Conservation (phyloP, 805 yeast species). For the Zygoascus bituminiphila region DNA sequence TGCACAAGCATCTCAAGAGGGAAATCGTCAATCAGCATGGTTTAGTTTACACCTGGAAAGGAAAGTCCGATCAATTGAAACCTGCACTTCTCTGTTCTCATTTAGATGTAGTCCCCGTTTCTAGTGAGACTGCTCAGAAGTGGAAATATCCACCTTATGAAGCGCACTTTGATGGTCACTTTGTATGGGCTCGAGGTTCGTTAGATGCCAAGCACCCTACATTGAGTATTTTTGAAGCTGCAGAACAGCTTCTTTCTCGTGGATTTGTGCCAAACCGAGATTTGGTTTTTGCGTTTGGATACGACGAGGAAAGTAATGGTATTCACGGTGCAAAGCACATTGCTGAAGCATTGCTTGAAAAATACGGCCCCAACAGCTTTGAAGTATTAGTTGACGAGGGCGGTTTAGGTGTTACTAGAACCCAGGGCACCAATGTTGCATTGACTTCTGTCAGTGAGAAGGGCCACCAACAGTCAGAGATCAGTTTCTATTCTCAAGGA, state of each 20-base stretch:
- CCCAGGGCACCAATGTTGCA: conserved; percentile 29
- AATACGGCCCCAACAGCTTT: conserved; percentile 52
- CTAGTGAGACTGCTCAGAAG: conserved; percentile 40
- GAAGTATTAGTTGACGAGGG: conserved; percentile 69
- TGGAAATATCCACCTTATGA: conserved; percentile 66
- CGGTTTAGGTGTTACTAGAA: conserved; percentile 27
- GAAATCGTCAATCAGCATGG: conserved; percentile 55
- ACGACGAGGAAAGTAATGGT: conserved; percentile 73
- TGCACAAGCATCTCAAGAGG: conserved; percentile 40
- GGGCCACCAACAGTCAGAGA: conserved; percentile 40
- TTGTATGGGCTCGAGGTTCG: conserved; percentile 70
- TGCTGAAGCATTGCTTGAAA: conserved; percentile 37
- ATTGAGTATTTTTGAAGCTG: conserved; percentile 55
- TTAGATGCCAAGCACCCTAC: conserved; percentile 66
- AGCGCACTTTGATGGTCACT: conserved; percentile 58
- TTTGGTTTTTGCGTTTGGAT: conserved; percentile 57
- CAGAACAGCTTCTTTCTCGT: conserved; percentile 43
- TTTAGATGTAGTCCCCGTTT: conserved; percentile 76
- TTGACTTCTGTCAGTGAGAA: conserved; percentile 50
- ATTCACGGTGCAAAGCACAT: conserved; percentile 49
- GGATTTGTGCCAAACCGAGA: conserved; percentile 54
- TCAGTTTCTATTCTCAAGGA: conserved; percentile 50
- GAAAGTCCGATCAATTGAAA: conserved; percentile 39
- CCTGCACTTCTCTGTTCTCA: conserved; percentile 70
- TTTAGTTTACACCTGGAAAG: conserved; percentile 54